Base-by-base conservation (phyloP, 73 alveolate genomes). In the Paramecium bursaria region DNA sequence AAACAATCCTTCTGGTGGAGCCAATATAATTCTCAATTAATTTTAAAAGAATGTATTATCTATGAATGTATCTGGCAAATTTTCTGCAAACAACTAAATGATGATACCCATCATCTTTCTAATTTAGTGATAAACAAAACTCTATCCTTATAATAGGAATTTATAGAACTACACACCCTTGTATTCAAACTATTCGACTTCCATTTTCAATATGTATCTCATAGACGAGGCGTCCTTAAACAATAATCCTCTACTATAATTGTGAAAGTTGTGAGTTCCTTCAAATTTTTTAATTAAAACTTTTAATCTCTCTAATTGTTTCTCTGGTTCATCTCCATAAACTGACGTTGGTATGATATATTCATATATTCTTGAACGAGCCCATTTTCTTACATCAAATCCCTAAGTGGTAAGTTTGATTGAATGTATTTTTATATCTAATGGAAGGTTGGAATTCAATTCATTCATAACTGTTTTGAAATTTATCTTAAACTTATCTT, bases 31-130 rank as follows among this genome's bases (percentile, higher is more conserved):
- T 26, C 87, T 73, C 46, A 86, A 75, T 19, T 48, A 46, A 52
- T 88, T 90, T 31, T 87, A 88, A 73, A 85, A 85, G 15, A 90
- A 85, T 29, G 92, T 44, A 11, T 90, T 74, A 3, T 79, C 90
- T 21, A 93, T 75, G 55, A 75, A 90, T 11, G 50, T 53, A 26
- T 46, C 90, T 33, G 90, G 86, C 2, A 85, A 67, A 14, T 73
- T 90, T 14, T 82, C 92, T 21, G 86, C 54, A 52, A 93, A 82
- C 17, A 91, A 74, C 54, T 75, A 74, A 35, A 90, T 57, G 26
- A 92, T 76, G 85, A 91, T 90, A 75, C 99, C 99, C 53, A 96
- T 87, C 98, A 96, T 96, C 75, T 96, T 96, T 61, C 99, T 92
- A 55, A 96, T 96, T 86, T 95, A 96, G 87, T 95, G 97, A 90